Evolutionary conservation across 768 basidiomycete species (phyloP), one percentile per base, ranked within the genome.

Genomic region (Xerocomus spinulosus): DNA sequence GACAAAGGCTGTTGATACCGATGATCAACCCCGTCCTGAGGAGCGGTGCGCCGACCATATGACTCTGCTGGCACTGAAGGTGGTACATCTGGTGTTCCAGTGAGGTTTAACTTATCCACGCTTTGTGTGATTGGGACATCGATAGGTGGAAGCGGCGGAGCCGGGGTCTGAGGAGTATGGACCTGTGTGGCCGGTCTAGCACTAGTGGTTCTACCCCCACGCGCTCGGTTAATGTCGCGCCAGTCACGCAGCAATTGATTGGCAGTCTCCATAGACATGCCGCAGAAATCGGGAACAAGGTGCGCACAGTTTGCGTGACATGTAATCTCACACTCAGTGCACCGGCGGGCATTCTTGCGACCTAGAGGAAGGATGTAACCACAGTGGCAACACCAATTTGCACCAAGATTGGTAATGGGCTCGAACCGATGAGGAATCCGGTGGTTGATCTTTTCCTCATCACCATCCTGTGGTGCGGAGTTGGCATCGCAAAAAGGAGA

Each of bases 341-440:
- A 99, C 68, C 87, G 88, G 47, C 92, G 83, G 18, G 95, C 87
- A 66, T 97, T 95, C 76, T 98, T 98, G 55, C 94, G 84, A 43
- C 95, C 95, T 40, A 98, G 80, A 46, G 96, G 94, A 21, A 96
- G 79, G 80, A 99, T 94, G 62, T 94, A 96, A 53, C 96, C 96
- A 66, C 96, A 99, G 67, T 99, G 96, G 66, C 96, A 99, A 69
- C 96, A 99, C 96, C 96, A 99, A 62, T 95, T 97, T 15, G 96
- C 91, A 36, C 92, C 90, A 47, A 98, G 85, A 68, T 96, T 98
- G 52, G 93, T 97, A 60, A 96, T 81, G 15, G 94, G 85, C 58
- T 94, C 92, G 73, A 99, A 99, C 18, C 96, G 86, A 69, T 99
- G 96, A 44, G 96, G 96, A 59, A 99, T 98, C 44, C 96, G 88